These are phyloP conservation scores for Sphaerulina vaccinii DNA, from an alignment of 2,329 filamentous ascomycete genomes.

Conservation along the genomic window DNA sequence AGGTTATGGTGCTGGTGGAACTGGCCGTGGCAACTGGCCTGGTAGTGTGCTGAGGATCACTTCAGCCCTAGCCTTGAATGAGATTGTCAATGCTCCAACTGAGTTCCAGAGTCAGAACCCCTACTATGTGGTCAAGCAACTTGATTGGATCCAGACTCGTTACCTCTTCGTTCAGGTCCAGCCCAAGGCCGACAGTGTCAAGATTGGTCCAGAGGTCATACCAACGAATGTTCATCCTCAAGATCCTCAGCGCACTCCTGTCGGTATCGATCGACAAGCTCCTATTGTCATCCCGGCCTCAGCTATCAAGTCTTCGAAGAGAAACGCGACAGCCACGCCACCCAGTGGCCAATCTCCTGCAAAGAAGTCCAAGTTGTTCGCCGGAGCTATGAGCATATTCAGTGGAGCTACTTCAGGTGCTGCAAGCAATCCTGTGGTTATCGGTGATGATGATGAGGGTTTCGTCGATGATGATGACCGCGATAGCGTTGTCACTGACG, in stretches of 20 bases:
- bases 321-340: constrained; percentile 17
- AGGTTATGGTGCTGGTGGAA: not conserved
- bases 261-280: constrained; percentile 38
- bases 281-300: constrained; percentile 54
- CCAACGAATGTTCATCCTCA: constrained; percentile 37
- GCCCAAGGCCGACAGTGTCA: constrained; percentile 19
- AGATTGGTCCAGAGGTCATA: constrained; percentile 24
- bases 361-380: constrained; percentile 29
- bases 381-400: no score
- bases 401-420: no score
- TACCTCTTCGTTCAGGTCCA: constrained; percentile 67
- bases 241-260: constrained; percentile 43
- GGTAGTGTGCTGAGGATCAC: constrained; percentile 62
- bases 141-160: constrained; percentile 87
- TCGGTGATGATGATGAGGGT: constrained; percentile 38
- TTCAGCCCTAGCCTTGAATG: constrained; percentile 69
- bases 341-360: constrained; percentile 11
- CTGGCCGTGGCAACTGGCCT: constrained; percentile 54
- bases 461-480: constrained; percentile 42
- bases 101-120: constrained; percentile 58
- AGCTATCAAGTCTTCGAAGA: constrained; percentile 49
- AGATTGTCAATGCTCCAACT: constrained; percentile 72
- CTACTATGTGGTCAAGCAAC: constrained; percentile 69
- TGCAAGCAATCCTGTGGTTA: constrained; percentile 39
- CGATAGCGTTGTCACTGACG: constrained; percentile 50